Evolutionary conservation across 208 protist genomes (phyloP), one percentile per base, ranked within the genome.

Genomic region (Willaertia magna): DNA sequence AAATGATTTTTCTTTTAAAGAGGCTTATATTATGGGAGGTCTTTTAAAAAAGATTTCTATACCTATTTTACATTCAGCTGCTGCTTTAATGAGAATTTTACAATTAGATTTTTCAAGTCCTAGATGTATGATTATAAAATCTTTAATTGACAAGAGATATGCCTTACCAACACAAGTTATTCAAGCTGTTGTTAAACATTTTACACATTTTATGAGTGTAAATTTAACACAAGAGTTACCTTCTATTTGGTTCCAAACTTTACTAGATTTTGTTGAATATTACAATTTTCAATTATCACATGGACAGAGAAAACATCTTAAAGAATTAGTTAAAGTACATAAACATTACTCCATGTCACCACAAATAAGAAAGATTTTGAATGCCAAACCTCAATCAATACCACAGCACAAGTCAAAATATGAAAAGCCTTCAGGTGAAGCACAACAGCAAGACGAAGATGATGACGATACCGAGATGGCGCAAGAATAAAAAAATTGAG

Each of bases 61-160:
- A 43, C 96, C 92, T 47, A 81, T 87, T 1, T 22, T 92, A 14
- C 94, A 92, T 30, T 97, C 96, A 22, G 92, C 94, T 2, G 96
- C 96, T 26, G 96, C 96, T 2, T 91, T 99, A 46, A 93, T 97
- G 48, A 98, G 98, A 88, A 92, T 99, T 12, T 87, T 95, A 4
- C 90, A 97, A 88, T 92, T 97, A 89, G 92, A 94, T 26, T 98
- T 96, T 87, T 93, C 92, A 30, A 93, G 93, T 0, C 92, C 95
- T 1, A 96, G 90, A 85, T 94, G 90, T 55, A 94, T 98, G 30
- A 96, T 99, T 79, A 90, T 99, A 79, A 93, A 96, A 43, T 91
- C 97, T 26, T 90, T 99, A 6, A 92, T 99, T 26, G 97, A 99
- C 82, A 99, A 99, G 91, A 98, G 98, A 91, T 99, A 99, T 92